Evolutionary conservation across 2,329 filamentous ascomycete species (phyloP), one percentile per base, ranked within the genome.

Genomic region (Orbilia quercus): DNA sequence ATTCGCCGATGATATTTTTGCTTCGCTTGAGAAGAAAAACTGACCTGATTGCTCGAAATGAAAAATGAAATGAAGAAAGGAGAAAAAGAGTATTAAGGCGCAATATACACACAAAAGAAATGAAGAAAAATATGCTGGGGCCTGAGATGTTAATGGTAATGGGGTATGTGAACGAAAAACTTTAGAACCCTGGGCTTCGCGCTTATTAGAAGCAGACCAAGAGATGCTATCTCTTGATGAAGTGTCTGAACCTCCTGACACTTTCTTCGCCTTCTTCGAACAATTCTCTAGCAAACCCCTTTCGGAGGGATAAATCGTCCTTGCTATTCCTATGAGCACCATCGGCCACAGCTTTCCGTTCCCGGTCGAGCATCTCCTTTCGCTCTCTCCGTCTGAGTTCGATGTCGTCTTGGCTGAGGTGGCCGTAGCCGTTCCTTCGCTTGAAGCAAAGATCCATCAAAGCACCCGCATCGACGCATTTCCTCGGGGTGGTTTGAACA

Each of bases 381-480:
- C 91, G 85, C 78, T 92, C 88, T 50, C 87, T 84, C 51, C 94
- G 84, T 74, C 90, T 86, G 76, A 89, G 86, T 76, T 97, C 92
- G 70, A 97, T 91, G 2, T 88, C 86, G 14, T 90, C 89, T 80
- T 96, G 92, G 78, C 88, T 92, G 16, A 97, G 83, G 77, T 92
- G 89, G 5, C 89, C 90, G 76, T 94, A 92, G 3, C 91, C 91
- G 78, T 92, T 91, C 51, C 90, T 87, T 44, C 91, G 87, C 76
- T 89, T 88, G 80, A 95, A 93, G 75, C 91, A 96, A 7, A 91
- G 86, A 75, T 96, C 92, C 83, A 96, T 87, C 12, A 98, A 82
- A 1, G 83, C 83, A 77, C 96, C 96, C 62, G 90, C 90, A 80
- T 98, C 92, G 18, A 97, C 81, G 78, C 96, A 85, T 60, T 86